Evolutionary conservation across 169 alveolate genomes (phyloP).

Genomic region (Eimeria acervulina): DNA sequence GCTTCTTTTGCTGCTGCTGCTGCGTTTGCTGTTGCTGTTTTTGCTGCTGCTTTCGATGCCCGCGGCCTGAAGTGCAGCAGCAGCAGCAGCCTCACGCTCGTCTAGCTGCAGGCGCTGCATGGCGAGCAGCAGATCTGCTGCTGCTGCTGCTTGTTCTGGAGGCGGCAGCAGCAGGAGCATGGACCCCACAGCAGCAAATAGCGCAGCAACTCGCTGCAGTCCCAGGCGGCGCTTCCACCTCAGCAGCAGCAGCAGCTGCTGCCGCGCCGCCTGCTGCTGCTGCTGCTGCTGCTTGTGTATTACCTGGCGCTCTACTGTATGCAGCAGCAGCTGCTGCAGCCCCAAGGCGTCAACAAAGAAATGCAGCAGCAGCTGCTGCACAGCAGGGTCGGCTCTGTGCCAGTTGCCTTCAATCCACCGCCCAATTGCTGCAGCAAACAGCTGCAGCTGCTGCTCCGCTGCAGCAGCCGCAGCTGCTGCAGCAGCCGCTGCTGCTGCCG

Average conservation of each 20-base stretch:
- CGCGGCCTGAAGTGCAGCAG: slow-evolving; percentile 1
- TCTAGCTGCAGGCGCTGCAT: slow-evolving; percentile 57
- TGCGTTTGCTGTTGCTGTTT: not conserved
- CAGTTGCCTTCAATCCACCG: slow-evolving; percentile 17
- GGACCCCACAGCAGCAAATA: slow-evolving; percentile 43
- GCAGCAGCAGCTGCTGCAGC: slow-evolving; percentile 57
- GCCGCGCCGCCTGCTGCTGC: slow-evolving; percentile 30
- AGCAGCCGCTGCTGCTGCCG: slow-evolving; percentile 12
- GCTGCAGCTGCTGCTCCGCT: slow-evolving; percentile 4
- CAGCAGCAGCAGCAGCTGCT: slow-evolving; percentile 77
- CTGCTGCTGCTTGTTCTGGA: slow-evolving; percentile 46
- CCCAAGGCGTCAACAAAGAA: slow-evolving; percentile 6
- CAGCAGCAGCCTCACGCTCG: slow-evolving; percentile 72
- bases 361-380: slow-evolving; percentile 63
- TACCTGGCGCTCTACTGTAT: not conserved
- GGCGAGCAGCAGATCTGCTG: slow-evolving; percentile 62
- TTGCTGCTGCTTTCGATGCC: slow-evolving; percentile 14
- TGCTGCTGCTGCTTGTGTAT: not conserved
- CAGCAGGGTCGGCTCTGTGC: not conserved
- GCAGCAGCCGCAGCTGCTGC: slow-evolving; percentile 51
- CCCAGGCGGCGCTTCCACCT: slow-evolving; percentile 65
- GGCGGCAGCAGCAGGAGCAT: slow-evolving; percentile 42
- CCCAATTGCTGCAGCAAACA: slow-evolving; percentile 41
- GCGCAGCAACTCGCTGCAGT: slow-evolving; percentile 29
- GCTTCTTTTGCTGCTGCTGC: slow-evolving; percentile 39